A percentile compares a stretch with the other conserved stretches of the same genome.
phyloP scores from a whole-genome alignment of 176 grass and related monocot genomes.

The Areca catechu region DNA sequence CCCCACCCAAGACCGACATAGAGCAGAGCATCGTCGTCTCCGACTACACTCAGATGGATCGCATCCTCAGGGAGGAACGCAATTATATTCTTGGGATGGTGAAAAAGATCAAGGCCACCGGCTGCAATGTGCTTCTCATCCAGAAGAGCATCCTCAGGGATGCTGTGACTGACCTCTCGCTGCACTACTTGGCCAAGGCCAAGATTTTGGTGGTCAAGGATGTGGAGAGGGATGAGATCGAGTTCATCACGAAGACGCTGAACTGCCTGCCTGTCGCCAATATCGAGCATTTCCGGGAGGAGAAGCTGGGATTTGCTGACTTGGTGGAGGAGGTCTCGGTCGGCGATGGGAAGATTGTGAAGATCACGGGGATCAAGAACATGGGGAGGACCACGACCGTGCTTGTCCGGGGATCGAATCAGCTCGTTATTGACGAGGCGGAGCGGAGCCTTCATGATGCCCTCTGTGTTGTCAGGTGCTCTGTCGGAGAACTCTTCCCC shows the following conservation, averaged over 20 bases:
- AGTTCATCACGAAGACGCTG: constrained; percentile 88
- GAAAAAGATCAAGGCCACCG: constrained; percentile 81
- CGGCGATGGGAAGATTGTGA: constrained; percentile 77
- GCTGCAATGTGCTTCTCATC: constrained; percentile 85
- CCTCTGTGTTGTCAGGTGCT: constrained; percentile 84
- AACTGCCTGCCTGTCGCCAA: constrained; percentile 89
- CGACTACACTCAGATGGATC: constrained; percentile 86
- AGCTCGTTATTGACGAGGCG: constrained; percentile 87
- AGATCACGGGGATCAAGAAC: constrained; percentile 70
- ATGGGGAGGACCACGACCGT: constrained; percentile 79
- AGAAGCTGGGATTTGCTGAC: constrained; percentile 79
- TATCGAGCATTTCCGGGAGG: constrained; percentile 87
- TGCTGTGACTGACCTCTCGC: constrained; percentile 78
- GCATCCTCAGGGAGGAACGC: constrained; percentile 78
- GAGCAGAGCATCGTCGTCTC: constrained; percentile 91
- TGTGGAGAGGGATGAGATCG: constrained; percentile 89
- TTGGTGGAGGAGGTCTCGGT: constrained; percentile 70
- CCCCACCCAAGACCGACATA: constrained; percentile 89
- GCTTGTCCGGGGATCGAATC: constrained; percentile 75
- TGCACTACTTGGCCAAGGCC: constrained; percentile 88
- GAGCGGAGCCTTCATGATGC: constrained; percentile 91
- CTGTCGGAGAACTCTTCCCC: no score
- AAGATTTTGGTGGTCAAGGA: constrained; percentile 90
- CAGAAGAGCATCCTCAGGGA: constrained; percentile 92
- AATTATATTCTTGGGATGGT: constrained; percentile 92